Conservation (phyloP, 257 asterid species). For the Fraxinus anomala region DNA sequence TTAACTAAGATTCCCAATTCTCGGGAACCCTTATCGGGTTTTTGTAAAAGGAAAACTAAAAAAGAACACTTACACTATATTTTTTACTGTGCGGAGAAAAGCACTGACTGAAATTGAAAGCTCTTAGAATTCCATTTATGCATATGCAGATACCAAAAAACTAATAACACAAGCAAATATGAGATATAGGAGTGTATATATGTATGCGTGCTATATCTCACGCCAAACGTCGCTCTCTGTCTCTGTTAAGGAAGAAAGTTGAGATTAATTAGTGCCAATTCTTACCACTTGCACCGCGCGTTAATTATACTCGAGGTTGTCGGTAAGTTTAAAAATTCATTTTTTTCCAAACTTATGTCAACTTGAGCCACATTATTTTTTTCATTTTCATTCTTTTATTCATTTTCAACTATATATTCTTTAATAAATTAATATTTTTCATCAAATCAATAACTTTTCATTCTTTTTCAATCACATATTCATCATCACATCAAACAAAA, state of each 20-base stretch:
- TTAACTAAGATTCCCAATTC: constrained; percentile 1
- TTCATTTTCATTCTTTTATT: no score
- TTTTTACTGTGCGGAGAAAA: background rate
- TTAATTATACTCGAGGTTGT: no score
- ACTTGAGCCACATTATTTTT: no score
- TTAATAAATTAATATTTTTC: no score
- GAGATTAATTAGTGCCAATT: constrained; percentile 3
- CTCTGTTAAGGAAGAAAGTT: constrained; percentile 42
- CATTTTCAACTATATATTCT: no score
- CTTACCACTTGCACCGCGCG: no score
- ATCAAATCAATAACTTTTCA: no score
- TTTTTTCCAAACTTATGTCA: no score
- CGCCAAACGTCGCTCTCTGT: constrained; percentile 49
- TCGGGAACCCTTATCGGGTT: constrained; percentile 29
- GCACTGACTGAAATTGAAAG: background rate
- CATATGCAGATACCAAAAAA: no score
- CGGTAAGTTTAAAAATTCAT: no score
- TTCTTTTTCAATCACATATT: no score
- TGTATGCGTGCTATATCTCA: constrained; percentile 28
- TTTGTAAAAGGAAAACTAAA: background rate
- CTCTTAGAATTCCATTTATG: constrained; percentile 28
- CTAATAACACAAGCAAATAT: background rate
- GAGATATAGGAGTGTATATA: background rate
- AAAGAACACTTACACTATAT: constrained; percentile 21
- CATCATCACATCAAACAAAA: no score